Conservation (phyloP, 306 rosid genomes). For the Prunus persica region DNA sequence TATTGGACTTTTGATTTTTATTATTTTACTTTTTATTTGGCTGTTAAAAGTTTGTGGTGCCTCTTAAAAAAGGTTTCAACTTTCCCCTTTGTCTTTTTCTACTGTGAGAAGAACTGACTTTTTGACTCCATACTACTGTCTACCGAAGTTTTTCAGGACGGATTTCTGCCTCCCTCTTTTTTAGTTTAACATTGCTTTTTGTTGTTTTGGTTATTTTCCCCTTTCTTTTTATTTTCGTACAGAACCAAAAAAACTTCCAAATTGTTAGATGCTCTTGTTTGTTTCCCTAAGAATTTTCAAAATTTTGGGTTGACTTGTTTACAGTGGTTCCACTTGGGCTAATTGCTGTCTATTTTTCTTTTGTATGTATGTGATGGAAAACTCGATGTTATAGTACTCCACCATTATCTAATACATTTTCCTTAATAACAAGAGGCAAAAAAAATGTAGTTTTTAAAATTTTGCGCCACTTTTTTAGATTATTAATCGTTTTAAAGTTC, state of each 20-base stretch:
- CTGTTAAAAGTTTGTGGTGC: constrained; percentile 27
- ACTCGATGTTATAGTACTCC: constrained; percentile 7
- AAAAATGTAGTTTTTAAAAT: background rate
- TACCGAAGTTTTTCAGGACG: constrained; percentile 23
- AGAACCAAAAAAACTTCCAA: background rate
- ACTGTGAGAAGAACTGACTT: constrained; percentile 30
- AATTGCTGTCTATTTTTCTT: no score
- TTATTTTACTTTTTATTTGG: constrained; percentile 36
- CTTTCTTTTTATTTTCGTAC: background rate
- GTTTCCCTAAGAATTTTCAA: background rate
- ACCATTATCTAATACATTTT: constrained; percentile 9
- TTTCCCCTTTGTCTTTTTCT: constrained; percentile 51
- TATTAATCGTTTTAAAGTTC: background rate
- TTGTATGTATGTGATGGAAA: constrained; percentile 1
- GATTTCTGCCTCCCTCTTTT: constrained; percentile 7
- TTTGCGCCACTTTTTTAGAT: background rate
- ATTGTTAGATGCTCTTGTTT: background rate
- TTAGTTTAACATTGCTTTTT: background rate
- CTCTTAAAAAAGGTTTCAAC: constrained; percentile 34
- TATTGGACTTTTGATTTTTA: constrained; percentile 23
- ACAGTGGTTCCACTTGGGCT: background rate
- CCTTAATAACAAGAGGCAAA: background rate
- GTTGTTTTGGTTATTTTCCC: background rate
- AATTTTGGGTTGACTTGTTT: background rate
- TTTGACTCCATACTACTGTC: constrained; percentile 37